Evolutionary conservation across 768 basidiomycete species (phyloP).

Genomic region (Chalciporus piperatus): DNA sequence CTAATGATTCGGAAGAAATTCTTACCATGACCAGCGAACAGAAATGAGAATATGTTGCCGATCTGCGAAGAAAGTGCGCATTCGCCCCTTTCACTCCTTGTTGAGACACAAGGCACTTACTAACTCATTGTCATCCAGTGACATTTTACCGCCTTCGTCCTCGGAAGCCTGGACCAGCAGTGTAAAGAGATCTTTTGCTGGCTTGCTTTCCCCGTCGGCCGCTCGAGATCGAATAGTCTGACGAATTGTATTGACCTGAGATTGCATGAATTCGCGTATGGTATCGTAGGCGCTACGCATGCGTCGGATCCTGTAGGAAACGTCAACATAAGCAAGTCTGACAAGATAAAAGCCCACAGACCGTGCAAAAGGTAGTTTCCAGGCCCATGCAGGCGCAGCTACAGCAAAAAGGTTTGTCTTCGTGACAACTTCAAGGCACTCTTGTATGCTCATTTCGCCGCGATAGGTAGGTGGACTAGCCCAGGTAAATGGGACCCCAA

Average conservation of each 20-base stretch:
- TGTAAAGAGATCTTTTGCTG: slow-evolving; percentile 19
- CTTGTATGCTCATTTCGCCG: slow-evolving; percentile 18
- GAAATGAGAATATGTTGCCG: slow-evolving; percentile 49
- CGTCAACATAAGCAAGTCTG: neutral
- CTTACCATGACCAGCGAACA: slow-evolving; percentile 60
- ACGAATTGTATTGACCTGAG: slow-evolving; percentile 8
- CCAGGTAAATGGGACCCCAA: slow-evolving; percentile 25
- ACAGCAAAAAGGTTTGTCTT: slow-evolving; percentile 14
- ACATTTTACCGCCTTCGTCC: slow-evolving; percentile 13
- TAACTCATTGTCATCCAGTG: slow-evolving; percentile 18
- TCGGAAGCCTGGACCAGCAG: slow-evolving; percentile 22
- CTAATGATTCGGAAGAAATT: neutral
- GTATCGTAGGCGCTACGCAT: slow-evolving; percentile 21
- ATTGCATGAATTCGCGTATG: slow-evolving; percentile 20
- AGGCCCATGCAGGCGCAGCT: slow-evolving; percentile 19
- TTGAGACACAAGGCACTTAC: slow-evolving; percentile 1
- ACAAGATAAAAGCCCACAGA: neutral
- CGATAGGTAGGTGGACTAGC: slow-evolving; percentile 9
- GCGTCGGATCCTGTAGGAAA: slow-evolving; percentile 16
- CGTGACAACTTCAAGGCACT: slow-evolving; percentile 19
- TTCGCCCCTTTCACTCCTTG: neutral
- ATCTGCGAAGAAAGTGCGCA: slow-evolving; percentile 34
- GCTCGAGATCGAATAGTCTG: slow-evolving; percentile 9
- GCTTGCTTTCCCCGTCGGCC: neutral
- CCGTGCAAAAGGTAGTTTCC: slow-evolving; percentile 23